Base-by-base conservation (phyloP, 805 yeast species). In the Yarrowia alimentaria region DNA sequence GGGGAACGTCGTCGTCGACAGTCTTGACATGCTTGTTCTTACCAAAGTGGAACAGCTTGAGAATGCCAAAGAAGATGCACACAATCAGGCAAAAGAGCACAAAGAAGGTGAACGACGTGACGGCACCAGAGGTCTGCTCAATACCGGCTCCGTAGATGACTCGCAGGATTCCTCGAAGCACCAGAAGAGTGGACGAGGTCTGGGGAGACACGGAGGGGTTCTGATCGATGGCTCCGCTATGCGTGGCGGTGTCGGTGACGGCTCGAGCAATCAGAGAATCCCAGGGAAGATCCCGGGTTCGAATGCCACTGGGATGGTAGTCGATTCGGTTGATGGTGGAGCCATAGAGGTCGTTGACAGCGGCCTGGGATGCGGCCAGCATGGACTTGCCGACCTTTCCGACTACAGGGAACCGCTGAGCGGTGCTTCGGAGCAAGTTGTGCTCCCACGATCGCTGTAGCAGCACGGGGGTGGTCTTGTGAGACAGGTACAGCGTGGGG, bases 121-220 rank as follows among this genome's bases (percentile, higher is more conserved):
- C 78, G 13, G 85, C 95, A 29, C 88, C 78, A 9, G 93, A 77
- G 1, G 96, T 86, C 43, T 79, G 80, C 68, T 90, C 98, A 54
- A 90, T 86, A 42, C 73, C 71, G 33, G 91, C 81, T 57, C 78
- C 70, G 67, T 75, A 87, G 5, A 91, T 95, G 45, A 88, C 73
- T 68, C 96, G 78, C 62, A 83, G 78, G 58, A 90, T 87, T 56
- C 98, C 98, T 69, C 98, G 76, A 54, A 85, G 73, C 31, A 90
- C 85, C 53, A 77, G 66, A 57, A 87, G 78, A 56, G 61, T 57
- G 17, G 57, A 30, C 5, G 64, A 52, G 21, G 58, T 60, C 30
- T 43, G 37, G 21, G 50, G 50, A 11, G 37, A n/a, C n/a, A n/a
- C n/a, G n/a, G n/a, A n/a, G n/a, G n/a, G n/a, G n/a, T n/a, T n/a